A percentile compares a stretch with the other conserved stretches of the same genome.
Conservation (phyloP, 2,329 filamentous ascomycete genomes). For the Onygena corvina region DNA sequence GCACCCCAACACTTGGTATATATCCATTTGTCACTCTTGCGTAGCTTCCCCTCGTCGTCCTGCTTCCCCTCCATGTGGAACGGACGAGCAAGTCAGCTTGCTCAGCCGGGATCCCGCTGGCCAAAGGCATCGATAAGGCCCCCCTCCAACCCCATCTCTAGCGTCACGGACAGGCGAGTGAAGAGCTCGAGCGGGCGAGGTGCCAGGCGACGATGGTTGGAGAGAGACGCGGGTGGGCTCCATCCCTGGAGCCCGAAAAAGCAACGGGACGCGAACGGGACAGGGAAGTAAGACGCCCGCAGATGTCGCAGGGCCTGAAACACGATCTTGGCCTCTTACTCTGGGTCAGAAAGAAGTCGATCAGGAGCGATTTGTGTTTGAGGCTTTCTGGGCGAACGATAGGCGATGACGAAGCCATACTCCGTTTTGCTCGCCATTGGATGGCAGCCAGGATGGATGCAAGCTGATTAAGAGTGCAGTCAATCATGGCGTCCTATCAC, state of each 20-base stretch:
- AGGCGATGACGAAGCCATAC: neutral
- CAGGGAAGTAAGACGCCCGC: constrained; percentile 3
- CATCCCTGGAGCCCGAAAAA: neutral
- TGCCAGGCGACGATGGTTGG: neutral
- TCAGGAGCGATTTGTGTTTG: constrained; percentile 5
- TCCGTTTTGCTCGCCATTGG: neutral
- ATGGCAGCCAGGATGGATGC: neutral
- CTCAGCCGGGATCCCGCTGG: neutral
- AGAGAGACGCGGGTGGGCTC: neutral
- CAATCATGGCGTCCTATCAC: too few relatives aligned
- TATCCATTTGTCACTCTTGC: neutral
- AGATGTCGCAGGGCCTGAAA: neutral
- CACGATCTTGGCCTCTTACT: neutral
- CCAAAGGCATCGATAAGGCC: neutral
- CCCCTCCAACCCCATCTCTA: neutral
- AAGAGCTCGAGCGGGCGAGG: neutral
- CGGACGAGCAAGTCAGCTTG: neutral
- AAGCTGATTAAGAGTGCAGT: too few relatives aligned
- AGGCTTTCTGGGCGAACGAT: neutral
- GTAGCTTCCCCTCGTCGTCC: neutral
- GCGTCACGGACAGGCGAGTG: neutral
- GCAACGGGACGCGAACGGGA: neutral
- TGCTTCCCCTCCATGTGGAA: neutral
- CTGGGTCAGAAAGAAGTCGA: neutral
- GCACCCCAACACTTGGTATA: neutral